Base-by-base conservation (phyloP, 108 stramenopile genomes). In the Cyclotella kingstonii region DNA sequence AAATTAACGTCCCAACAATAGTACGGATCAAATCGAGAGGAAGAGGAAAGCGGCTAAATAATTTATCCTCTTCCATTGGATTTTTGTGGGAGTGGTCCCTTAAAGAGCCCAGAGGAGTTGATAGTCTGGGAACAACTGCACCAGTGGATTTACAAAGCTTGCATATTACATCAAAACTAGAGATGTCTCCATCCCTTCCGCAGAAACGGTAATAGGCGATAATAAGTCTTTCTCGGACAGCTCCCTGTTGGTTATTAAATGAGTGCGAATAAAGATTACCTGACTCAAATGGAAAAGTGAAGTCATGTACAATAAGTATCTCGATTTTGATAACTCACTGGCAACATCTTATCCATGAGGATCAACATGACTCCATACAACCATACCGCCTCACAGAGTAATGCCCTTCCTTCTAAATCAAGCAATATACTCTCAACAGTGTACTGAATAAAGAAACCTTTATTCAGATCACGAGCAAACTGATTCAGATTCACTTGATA, bases 361-460 rank as follows among this genome's bases (percentile, higher is more conserved):
- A 84, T 59, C 38, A 88, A 79, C 60, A 84, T 81, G 8, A 74
- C 67, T 35, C 83, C 84, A 52, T 77, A 79, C 38, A 81, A 61
- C 60, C 71, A 82, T 22, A 81, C 41, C 7, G 81, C 86, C 63
- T 88, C 86, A 60, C 71, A 74, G 9, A 84, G 21, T 38, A 88
- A 60, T 28, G 82, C 84, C 50, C 69, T 62, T 33, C 86, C 86
- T 5, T 77, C 80, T 1, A 26, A 3, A 29, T 88, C 81, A 17
- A 67, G 48, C 31, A 88, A 40, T 5, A 88, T 60, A 36, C 38
- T 49, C 26, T 88, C 86, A 14, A 83, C 58, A 4, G 84, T 78
- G 42, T 83, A 78, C 43, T 76, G 80, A 27, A 88, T 83, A 63
- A 70, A 88, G 26, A 53, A 81, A 0, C 86, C 86, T 6, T 34